Conservation (phyloP, 225 moss, liverwort and hornwort species). For the Neckera pumila region DNA sequence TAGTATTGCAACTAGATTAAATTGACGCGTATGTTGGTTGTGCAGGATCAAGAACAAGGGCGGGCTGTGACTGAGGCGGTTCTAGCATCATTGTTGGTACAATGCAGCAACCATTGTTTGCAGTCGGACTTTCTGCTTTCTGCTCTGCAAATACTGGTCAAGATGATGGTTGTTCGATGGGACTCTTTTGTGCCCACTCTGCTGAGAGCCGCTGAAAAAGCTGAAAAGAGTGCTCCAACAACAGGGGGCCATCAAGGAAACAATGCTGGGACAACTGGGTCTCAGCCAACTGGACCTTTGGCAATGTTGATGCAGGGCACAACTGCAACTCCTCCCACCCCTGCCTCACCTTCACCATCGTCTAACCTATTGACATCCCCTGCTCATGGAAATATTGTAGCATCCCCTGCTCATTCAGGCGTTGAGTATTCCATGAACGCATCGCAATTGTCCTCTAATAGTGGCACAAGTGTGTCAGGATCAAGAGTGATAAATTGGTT, state of each 20-base stretch:
- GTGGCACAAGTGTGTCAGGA: slow-evolving; percentile 37
- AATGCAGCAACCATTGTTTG: slow-evolving; percentile 76
- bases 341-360: slow-evolving; percentile 57
- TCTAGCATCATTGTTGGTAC: slow-evolving; percentile 56
- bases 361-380: slow-evolving; percentile 54
- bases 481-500: slow-evolving; percentile 63
- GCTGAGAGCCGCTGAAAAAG: slow-evolving; percentile 55
- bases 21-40: not conserved
- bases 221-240: slow-evolving; percentile 52
- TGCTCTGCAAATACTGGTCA: slow-evolving; percentile 57
- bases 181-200: slow-evolving; percentile 77
- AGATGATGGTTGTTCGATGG: slow-evolving; percentile 70
- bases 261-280: slow-evolving; percentile 29
- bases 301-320: slow-evolving; percentile 46
- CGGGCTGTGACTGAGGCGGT: slow-evolving; percentile 68
- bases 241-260: slow-evolving; percentile 29
- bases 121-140: slow-evolving; percentile 80
- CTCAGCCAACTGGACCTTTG: slow-evolving; percentile 43
- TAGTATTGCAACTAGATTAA: not conserved
- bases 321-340: slow-evolving; percentile 28
- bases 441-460: slow-evolving; percentile 33
- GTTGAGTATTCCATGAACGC: slow-evolving; percentile 49
- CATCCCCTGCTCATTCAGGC: slow-evolving; percentile 69
- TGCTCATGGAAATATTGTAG: slow-evolving; percentile 43
- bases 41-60: slow-evolving; percentile 79